Conservation (phyloP, 169 alveolate genomes). For the Nephromyces sp. region DNA sequence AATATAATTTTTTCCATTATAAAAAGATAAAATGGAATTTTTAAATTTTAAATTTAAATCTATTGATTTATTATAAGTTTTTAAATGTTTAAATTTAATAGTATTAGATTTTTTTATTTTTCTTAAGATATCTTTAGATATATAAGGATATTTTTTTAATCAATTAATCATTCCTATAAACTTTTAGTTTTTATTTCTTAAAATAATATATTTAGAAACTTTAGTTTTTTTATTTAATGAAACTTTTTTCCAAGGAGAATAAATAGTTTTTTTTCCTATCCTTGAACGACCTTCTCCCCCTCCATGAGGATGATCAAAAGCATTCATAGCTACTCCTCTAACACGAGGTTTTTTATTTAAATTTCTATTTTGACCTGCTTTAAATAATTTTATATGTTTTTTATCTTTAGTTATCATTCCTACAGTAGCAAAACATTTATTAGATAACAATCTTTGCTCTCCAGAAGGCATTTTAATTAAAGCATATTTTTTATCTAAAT, state of each 20-base stretch:
- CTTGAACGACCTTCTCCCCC: slow-evolving; percentile 42
- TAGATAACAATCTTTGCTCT: slow-evolving; percentile 3
- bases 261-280: slow-evolving; percentile 24
- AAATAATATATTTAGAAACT: slow-evolving; percentile 14
- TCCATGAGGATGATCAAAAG: slow-evolving; percentile 48
- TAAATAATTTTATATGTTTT: not conserved
- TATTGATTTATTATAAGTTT: slow-evolving; percentile 29
- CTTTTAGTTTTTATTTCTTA: slow-evolving; percentile 18
- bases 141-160: slow-evolving; percentile 9
- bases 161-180: slow-evolving; percentile 17
- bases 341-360: slow-evolving; percentile 33
- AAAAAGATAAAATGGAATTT: slow-evolving; percentile 13
- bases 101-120: slow-evolving; percentile 8
- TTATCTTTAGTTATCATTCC: slow-evolving; percentile 11
- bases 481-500: not conserved
- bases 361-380: slow-evolving; percentile 7
- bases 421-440: slow-evolving; percentile 4
- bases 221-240: slow-evolving; percentile 26
- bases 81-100: slow-evolving; percentile 6
- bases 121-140: slow-evolving; percentile 25
- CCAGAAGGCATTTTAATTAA: slow-evolving; percentile 37
- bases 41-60: slow-evolving; percentile 21
- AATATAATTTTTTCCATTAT: slow-evolving; percentile 36
- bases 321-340: slow-evolving; percentile 41
- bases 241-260: slow-evolving; percentile 22